A percentile compares a stretch with the other conserved stretches of the same genome.
phyloP scores from a whole-genome alignment of 257 asterid species.

The Penstemon davidsonii region DNA sequence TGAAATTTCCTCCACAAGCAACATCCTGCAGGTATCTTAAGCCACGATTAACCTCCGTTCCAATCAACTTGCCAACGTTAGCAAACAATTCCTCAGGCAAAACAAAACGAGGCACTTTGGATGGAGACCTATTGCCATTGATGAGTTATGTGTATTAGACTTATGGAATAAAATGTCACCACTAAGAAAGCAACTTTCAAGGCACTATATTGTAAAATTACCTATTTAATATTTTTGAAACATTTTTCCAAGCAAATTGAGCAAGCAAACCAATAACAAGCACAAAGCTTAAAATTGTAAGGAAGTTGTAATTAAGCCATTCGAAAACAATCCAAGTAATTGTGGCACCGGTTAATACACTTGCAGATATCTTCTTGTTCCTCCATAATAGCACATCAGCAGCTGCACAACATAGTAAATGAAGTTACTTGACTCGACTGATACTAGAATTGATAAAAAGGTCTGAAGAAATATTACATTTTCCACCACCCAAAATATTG shows the following conservation, averaged over 20 bases:
- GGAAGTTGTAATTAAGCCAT: slow-evolving; percentile 84
- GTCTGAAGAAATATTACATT: slow-evolving; percentile 42
- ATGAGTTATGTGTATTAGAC: slow-evolving; percentile 5
- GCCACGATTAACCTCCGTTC: slow-evolving; percentile 54
- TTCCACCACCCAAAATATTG: slow-evolving; percentile 83
- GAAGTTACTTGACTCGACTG: not conserved
- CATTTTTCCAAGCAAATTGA: slow-evolving; percentile 69
- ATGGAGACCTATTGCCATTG: slow-evolving; percentile 45
- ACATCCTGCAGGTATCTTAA: slow-evolving; percentile 61
- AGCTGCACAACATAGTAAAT: slow-evolving; percentile 44
- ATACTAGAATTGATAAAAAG: not conserved
- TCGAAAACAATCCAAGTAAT: slow-evolving; percentile 75
- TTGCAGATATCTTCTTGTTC: slow-evolving; percentile 79
- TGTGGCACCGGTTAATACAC: slow-evolving; percentile 63
- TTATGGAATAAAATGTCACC: slow-evolving; percentile 12
- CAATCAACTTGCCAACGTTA: slow-evolving; percentile 51
- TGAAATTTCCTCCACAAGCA: slow-evolving; percentile 60
- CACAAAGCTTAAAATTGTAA: slow-evolving; percentile 59
- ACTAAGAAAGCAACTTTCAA: slow-evolving; percentile 15
- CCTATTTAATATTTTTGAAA: slow-evolving; percentile 54
- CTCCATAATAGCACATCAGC: slow-evolving; percentile 90
- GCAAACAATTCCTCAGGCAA: slow-evolving; percentile 58
- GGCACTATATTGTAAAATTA: slow-evolving; percentile 2
- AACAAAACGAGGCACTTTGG: slow-evolving; percentile 54
- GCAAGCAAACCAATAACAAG: slow-evolving; percentile 53